Percentiles rank a stretch among this genome's conserved stretches.
phyloP scores from a whole-genome alignment of 176 grass and related monocot genomes.

The Microstegium vimineum region DNA sequence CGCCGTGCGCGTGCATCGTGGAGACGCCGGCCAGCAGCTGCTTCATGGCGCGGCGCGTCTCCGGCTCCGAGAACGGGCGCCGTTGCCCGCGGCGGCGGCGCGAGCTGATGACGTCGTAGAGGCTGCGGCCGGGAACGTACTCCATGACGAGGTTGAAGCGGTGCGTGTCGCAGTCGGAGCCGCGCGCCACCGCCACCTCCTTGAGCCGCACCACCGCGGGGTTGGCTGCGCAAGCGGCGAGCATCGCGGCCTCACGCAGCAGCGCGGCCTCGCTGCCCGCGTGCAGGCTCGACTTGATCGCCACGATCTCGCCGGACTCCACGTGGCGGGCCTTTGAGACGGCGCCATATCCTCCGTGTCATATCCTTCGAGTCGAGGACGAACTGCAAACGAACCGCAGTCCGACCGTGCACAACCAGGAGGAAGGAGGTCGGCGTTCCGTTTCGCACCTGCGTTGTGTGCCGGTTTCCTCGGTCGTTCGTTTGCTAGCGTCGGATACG shows the following conservation, averaged over 20 bases:
- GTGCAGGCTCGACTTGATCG: neutral
- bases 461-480: too few relatives aligned
- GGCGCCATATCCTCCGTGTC: neutral
- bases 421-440: too few relatives aligned
- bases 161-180: accelerated
- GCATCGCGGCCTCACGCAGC: neutral
- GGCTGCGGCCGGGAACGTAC: neutral
- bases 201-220: neutral
- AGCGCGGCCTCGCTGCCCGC: neutral
- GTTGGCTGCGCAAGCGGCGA: neutral
- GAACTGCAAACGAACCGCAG: too few relatives aligned
- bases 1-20: neutral
- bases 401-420: too few relatives aligned
- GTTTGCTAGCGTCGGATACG: too few relatives aligned
- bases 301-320: neutral
- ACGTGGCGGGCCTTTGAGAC: neutral
- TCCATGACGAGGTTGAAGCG: neutral
- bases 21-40: neutral
- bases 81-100: neutral
- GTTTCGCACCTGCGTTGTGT: too few relatives aligned
- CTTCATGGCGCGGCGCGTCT: neutral
- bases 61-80: neutral
- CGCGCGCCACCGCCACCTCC: neutral
- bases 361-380: too few relatives aligned
- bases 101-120: neutral